A percentile compares a stretch with the other conserved stretches of the same genome.
Evolutionary conservation across 352 stramenopile species (phyloP).

Genomic region (Globisporangium acanthophoron): DNA sequence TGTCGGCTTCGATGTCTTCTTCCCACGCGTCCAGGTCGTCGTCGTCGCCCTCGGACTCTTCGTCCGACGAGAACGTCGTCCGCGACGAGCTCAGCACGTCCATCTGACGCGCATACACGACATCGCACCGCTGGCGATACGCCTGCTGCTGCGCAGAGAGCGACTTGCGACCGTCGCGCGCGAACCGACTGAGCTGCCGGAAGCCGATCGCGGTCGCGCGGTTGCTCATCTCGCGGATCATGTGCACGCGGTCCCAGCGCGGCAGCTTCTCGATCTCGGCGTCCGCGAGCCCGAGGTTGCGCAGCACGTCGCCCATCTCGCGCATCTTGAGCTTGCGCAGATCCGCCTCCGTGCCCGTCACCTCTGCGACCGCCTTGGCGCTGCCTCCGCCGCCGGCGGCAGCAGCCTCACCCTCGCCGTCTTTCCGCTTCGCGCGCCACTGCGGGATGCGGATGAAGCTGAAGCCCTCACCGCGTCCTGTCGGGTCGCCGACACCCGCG

Average conservation of each 20-base stretch:
- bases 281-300: conserved; percentile 70
- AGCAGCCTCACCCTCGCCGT: conserved; percentile 54
- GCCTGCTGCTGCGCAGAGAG: conserved; percentile 82
- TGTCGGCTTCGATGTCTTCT: conserved; percentile 73
- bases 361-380: conserved; percentile 56
- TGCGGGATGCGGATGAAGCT: conserved; percentile 49
- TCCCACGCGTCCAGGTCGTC: conserved; percentile 64
- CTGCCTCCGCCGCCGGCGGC: conserved; percentile 8
- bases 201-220: conserved; percentile 61
- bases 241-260: conserved; percentile 79
- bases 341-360: conserved; percentile 80
- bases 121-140: conserved; percentile 81
- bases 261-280: conserved; percentile 77
- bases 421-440: conserved; percentile 76
- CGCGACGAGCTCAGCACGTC: conserved; percentile 47
- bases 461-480: conserved; percentile 62
- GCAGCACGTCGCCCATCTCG: conserved; percentile 64
- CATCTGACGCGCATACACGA: conserved; percentile 81
- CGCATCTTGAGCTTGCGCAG: conserved; percentile 18
- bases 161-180: conserved; percentile 69
- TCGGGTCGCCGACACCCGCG: conserved; percentile 74
- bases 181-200: conserved; percentile 72
- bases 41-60: conserved; percentile 70
- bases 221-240: conserved; percentile 75
- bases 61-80: conserved; percentile 66